These are phyloP conservation scores for Grifola frondosa DNA, from an alignment of 1,284 basidiomycete genomes.

Conservation along the genomic window DNA sequence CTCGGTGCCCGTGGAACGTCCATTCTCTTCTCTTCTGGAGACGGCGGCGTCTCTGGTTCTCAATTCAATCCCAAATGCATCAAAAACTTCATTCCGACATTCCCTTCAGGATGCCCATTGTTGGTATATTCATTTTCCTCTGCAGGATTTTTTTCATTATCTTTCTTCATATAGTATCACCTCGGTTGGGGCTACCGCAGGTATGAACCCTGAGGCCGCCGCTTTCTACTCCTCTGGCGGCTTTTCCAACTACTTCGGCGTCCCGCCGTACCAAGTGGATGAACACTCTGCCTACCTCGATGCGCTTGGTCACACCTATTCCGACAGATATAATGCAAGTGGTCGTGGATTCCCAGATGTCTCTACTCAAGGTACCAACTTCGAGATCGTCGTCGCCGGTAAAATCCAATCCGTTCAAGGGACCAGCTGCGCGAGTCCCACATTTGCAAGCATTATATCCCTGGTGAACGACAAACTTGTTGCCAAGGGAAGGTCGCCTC, in stretches of 20 bases:
- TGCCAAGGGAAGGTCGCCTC: constrained; percentile 38
- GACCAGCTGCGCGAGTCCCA: constrained; percentile 33
- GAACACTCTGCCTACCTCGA: constrained; percentile 31
- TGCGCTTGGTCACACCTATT: constrained; percentile 21
- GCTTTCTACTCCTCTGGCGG: constrained; percentile 42
- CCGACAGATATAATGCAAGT: constrained; percentile 20
- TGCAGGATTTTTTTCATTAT: background rate
- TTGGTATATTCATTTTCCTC: constrained; percentile 22
- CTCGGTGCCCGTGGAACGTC: constrained; percentile 59
- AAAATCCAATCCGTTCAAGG: constrained; percentile 35
- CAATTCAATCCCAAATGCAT: constrained; percentile 45
- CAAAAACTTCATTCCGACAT: constrained; percentile 59
- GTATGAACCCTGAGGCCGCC: constrained; percentile 46
- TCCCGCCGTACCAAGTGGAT: constrained; percentile 36
- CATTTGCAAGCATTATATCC: constrained; percentile 53
- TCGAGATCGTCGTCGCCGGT: constrained; percentile 38
- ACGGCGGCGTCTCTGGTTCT: constrained; percentile 61
- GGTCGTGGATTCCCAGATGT: constrained; percentile 29
- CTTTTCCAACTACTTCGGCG: constrained; percentile 44
- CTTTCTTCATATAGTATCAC: constrained; percentile 49
- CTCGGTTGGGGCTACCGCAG: constrained; percentile 51
- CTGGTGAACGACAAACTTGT: constrained; percentile 62
- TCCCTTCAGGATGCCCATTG: constrained; percentile 61
- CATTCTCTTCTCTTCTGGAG: constrained; percentile 65
- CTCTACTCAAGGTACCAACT: constrained; percentile 15